phyloP scores from a whole-genome alignment of 2,329 filamentous ascomycete genomes.

The Amauroascus verrucosus region DNA sequence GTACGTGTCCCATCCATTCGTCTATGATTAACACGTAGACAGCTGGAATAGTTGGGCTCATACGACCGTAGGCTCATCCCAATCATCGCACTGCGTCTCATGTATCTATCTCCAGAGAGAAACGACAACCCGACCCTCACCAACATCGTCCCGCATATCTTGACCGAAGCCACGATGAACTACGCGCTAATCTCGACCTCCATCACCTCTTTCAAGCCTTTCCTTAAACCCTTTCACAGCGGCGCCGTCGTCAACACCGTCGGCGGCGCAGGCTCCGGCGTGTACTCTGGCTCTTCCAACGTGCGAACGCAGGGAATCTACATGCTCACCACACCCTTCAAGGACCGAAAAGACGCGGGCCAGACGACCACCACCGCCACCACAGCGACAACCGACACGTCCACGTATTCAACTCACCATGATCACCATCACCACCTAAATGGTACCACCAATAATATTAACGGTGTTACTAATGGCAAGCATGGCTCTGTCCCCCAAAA shows the following conservation, averaged over 20 bases:
- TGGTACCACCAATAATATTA: no score
- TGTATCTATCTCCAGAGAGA: background rate
- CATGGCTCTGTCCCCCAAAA: no score
- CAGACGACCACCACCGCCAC: background rate
- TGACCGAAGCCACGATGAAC: constrained; percentile 9
- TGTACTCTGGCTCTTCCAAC: constrained; percentile 1
- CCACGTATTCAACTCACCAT: no score
- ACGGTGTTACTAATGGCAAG: no score
- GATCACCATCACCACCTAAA: no score
- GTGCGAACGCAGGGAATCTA: constrained; percentile 1
- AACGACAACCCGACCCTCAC: background rate
- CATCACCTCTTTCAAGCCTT: constrained; percentile 11
- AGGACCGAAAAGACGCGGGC: background rate
- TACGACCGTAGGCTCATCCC: constrained; percentile 2
- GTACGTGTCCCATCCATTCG: background rate
- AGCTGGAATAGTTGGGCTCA: no score
- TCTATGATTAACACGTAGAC: background rate
- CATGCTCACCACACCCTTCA: constrained; percentile 1
- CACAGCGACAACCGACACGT: no score
- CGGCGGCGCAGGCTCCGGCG: background rate
- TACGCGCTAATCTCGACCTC: constrained; percentile 4
- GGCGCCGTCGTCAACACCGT: constrained; percentile 9
- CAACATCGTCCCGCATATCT: constrained; percentile 1
- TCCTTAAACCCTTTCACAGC: constrained; percentile 12
- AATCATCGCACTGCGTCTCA: constrained; percentile 1